A percentile compares a stretch with the other conserved stretches of the same genome.
Evolutionary conservation across 192 early-diverging fungal genomes (phyloP).

Genomic region (Geosiphon pyriformis): DNA sequence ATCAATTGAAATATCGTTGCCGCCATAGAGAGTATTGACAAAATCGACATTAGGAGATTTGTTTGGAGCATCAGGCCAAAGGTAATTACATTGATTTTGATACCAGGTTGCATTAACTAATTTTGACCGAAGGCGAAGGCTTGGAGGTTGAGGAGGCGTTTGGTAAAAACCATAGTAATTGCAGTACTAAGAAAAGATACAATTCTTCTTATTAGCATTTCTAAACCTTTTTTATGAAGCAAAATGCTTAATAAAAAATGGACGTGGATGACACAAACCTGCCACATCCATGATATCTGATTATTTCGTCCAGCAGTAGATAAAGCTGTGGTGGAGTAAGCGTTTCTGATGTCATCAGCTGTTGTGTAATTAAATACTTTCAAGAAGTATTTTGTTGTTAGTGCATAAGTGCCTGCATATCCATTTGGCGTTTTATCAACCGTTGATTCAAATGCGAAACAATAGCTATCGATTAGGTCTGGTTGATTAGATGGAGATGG

Average conservation of each 20-base stretch:
- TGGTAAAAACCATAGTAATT: constrained; percentile 19
- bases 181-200: constrained; percentile 10
- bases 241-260: no score
- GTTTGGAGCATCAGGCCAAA: constrained; percentile 11
- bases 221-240: no score
- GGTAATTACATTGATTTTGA: constrained; percentile 18
- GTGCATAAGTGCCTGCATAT: background rate
- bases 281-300: constrained; percentile 4
- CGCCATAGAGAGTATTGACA: constrained; percentile 2
- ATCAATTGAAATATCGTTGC: background rate
- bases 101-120: constrained; percentile 2
- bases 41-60: background rate
- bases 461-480: constrained; percentile 1
- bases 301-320: background rate
- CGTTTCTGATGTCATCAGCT: background rate
- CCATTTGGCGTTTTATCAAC: background rate
- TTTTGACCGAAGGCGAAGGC: background rate
- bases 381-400: constrained; percentile 1
- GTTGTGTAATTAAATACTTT: background rate
- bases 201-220: no score
- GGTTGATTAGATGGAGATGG: background rate
- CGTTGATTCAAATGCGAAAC: background rate
- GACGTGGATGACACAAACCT: background rate
- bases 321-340: background rate
- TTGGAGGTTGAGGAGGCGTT: constrained; percentile 8